Percentiles rank a stretch among this genome's conserved stretches.
Conservation (phyloP, 2,329 filamentous ascomycete species). For the Diaporthe ampelina region DNA sequence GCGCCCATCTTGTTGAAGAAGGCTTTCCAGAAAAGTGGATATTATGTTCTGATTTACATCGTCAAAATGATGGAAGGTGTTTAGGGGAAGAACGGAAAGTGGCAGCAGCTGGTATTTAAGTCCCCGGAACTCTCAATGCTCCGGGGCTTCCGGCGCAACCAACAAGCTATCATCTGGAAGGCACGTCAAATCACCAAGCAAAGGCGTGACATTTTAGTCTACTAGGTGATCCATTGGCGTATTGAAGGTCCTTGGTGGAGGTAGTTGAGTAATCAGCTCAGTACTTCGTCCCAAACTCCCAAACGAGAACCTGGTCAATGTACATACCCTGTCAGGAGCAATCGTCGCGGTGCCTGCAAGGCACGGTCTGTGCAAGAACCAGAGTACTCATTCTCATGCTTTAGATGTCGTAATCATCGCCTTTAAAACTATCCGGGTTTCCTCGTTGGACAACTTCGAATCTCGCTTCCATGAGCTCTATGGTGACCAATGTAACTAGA, state of each 20-base stretch:
- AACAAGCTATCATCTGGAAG: not conserved
- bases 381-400: not conserved
- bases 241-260: not conserved
- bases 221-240: not conserved
- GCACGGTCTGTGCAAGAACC: too few relatives aligned
- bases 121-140: not conserved
- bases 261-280: not conserved
- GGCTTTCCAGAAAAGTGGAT: not conserved
- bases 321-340: too few relatives aligned
- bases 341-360: too few relatives aligned
- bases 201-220: not conserved
- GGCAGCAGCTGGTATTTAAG: not conserved
- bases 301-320: not conserved
- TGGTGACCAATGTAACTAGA: too few relatives aligned
- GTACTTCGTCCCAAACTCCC: not conserved
- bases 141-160: not conserved
- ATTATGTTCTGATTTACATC: not conserved
- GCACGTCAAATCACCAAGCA: slow-evolving; percentile 17
- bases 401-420: too few relatives aligned
- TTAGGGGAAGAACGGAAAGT: not conserved
- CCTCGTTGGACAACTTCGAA: too few relatives aligned
- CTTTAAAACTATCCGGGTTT: too few relatives aligned
- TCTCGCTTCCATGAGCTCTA: too few relatives aligned
- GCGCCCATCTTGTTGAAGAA: not conserved
- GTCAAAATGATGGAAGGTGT: not conserved